Evolutionary conservation across 2,329 filamentous ascomycete species (phyloP), one percentile per base, ranked within the genome.

Genomic region (Fusarium sp.): DNA sequence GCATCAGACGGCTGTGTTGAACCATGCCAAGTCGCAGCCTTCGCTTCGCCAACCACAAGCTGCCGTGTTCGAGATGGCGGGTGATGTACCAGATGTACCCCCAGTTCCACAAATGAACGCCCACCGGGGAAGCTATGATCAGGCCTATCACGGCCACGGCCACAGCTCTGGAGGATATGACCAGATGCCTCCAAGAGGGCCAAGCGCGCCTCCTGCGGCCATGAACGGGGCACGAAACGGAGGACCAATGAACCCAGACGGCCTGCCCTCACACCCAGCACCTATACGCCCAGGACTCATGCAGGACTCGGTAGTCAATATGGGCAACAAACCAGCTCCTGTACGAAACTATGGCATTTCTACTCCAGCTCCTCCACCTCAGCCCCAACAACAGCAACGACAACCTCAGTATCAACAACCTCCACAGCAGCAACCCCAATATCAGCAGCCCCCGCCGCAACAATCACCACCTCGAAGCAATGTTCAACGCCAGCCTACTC

Each of bases 21-120:
- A 86, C 68, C 87, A 88, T 69, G 90, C 90, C 17, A 91, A 91
- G 73, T 94, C 92, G 12, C 92, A 94, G 78, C 91, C 92, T 33
- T 89, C 93, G 78, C 82, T 93, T 67, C 86, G 89, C 38, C 87
- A 90, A 73, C 87, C 89, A 4, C 90, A 93, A 76, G 86, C 90
- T 3, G 93, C 93, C 10, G 87, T 93, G 1, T 95, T 95, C 74
- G 94, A 95, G 78, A 92, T 95, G 88, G 91, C 90, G 2, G 87
- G 85, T 30, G 91, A 94, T 75, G 85, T 87, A 22, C 90, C 90
- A 25, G 84, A 86, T 4, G 82, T 91, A 33, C 90, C 91, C 12
- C 85, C 83, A 45, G 83, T 87, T 78, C 87, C 83, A 17, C 60
- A 63, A 14, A 64, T 69, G 43, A 63, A 79, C 68, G 69, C 79